Base-by-base conservation (phyloP, 768 basidiomycete species). In the Obba rivulosa region DNA sequence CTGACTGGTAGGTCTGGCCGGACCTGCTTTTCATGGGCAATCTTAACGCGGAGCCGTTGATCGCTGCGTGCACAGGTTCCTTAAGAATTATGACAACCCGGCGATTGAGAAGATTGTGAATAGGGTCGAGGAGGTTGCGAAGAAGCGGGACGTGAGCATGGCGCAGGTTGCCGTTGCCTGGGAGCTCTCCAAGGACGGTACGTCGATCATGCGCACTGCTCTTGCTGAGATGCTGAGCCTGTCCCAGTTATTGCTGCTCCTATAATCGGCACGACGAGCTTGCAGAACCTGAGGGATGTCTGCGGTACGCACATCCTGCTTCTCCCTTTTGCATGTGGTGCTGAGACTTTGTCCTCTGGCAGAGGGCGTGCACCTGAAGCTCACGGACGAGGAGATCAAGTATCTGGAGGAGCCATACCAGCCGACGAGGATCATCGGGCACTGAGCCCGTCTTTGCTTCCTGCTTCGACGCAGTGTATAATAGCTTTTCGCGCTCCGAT, bases 331-430 rank as follows among this genome's bases (percentile, higher is more conserved):
- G 20, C 18, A 38, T 38, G 28, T 31, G 5, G 7, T 31, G 28
- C 13, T 41, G 38, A 14, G 10, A 16, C 24, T 31, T 16, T 31
- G 28, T 28, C 25, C n/a, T 28, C 10, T 24, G 9, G 18, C 28
- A 50, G 49, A 31, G 17, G 45, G 36, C 3, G 31, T 51, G 11
- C 20, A 53, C 34, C 34, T 50, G 25, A 41, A 42, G 35, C 45
- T 53, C 17, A 53, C 48, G 2, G 48, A 45, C 5, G 81, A 83
- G 18, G 83, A 85, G 56, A 65, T 78, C 42, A 73, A 76, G 61
- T 71, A 70, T 47, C 70, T 53, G 10, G 74, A 77, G 49, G 74
- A 77, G 53, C 72, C 76, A 0, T 84, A 85, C 66, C 39, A 61
- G 45, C 68, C 79, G 1, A 66, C 68, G 46, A 52, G 49, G 1